Conservation (phyloP, 2,329 filamentous ascomycete species). For the Xylaria arbuscula region DNA sequence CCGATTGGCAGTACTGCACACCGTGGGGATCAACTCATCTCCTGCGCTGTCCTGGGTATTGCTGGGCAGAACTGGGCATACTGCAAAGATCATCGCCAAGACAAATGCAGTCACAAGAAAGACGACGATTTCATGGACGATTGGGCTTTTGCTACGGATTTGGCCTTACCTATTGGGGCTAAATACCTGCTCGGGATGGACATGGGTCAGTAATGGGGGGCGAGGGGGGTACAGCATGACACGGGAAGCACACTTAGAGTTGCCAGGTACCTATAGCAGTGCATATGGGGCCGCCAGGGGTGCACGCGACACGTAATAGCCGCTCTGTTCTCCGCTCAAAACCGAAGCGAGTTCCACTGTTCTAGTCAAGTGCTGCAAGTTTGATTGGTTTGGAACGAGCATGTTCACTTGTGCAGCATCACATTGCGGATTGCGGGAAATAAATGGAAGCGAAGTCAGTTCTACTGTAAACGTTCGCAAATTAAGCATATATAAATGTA, state of each 20-base stretch:
- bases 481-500: no score
- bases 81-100: constrained; percentile 6
- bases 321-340: no score
- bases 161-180: not conserved
- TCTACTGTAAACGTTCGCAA: no score
- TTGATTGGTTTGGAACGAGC: no score
- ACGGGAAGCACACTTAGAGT: no score
- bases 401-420: no score
- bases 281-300: not conserved
- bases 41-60: not conserved
- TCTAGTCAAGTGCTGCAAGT: no score
- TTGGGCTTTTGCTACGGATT: not conserved
- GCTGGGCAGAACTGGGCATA: not conserved
- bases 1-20: not conserved
- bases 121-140: constrained; percentile 20
- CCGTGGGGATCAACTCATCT: constrained; percentile 16
- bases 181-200: not conserved
- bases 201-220: not conserved
- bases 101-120: constrained; percentile 18
- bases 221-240: no score
- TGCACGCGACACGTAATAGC: not conserved
- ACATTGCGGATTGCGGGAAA: no score
- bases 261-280: not conserved
- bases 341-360: no score
- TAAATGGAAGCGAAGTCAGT: no score